phyloP scores from a whole-genome alignment of 345 rosid species.

The Dipteronia sinensis region DNA sequence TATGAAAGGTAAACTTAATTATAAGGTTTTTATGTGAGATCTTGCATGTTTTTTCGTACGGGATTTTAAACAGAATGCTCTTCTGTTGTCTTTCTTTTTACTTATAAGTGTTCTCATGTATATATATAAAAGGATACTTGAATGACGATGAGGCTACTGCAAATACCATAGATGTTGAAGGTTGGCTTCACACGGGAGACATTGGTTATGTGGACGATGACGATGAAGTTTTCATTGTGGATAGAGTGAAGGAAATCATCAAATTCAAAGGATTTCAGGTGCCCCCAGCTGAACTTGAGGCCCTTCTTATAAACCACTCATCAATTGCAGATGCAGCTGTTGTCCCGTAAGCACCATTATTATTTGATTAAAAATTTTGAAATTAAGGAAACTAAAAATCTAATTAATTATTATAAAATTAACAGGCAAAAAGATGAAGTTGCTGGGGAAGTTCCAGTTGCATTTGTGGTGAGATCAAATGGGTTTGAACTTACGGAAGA shows the following conservation, averaged over 20 bases:
- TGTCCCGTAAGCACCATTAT: slow-evolving; percentile 62
- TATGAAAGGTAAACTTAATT: slow-evolving; percentile 59
- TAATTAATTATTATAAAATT: neutral
- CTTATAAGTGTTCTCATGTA: no score
- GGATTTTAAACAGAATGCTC: no score
- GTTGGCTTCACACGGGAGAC: slow-evolving; percentile 96
- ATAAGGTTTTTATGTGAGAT: no score
- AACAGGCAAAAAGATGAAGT: slow-evolving; percentile 77
- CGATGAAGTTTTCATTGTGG: slow-evolving; percentile 80
- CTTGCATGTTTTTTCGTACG: no score
- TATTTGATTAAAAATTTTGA: no score
- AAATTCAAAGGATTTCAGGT: slow-evolving; percentile 91
- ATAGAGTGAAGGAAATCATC: slow-evolving; percentile 86
- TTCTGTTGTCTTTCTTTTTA: no score
- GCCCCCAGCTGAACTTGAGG: slow-evolving; percentile 95
- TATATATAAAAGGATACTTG: slow-evolving; percentile 34
- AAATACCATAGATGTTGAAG: slow-evolving; percentile 68
- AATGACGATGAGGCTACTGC: slow-evolving; percentile 71
- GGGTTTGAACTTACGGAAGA: slow-evolving; percentile 65
- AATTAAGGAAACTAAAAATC: no score
- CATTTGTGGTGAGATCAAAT: slow-evolving; percentile 74
- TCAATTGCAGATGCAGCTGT: slow-evolving; percentile 88
- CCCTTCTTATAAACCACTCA: slow-evolving; percentile 66
- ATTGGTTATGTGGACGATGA: slow-evolving; percentile 87
- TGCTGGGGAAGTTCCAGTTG: slow-evolving; percentile 94